phyloP scores from a whole-genome alignment of 129 eudicot species.

The Rutidosis leptorrhynchoides region DNA sequence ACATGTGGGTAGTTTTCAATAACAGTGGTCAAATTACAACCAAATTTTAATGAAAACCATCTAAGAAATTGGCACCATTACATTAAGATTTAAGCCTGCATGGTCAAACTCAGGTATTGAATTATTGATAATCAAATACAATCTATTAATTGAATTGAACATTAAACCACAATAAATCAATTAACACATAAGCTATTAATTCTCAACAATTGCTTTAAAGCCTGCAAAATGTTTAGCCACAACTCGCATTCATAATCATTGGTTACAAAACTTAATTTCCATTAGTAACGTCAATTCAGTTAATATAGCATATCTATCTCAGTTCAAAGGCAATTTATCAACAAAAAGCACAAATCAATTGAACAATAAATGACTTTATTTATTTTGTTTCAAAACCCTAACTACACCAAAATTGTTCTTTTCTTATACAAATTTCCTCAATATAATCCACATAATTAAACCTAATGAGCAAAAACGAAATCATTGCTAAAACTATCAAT shows the following conservation, averaged over 20 bases:
- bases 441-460: background rate
- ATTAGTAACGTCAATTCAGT: too few species aligned
- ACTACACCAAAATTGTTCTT: slow-evolving; percentile 27
- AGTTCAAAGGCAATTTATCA: slow-evolving; percentile 15
- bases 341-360: slow-evolving; percentile 14
- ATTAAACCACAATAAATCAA: background rate
- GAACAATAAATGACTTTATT: slow-evolving; percentile 29
- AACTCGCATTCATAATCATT: background rate
- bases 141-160: background rate
- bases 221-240: background rate
- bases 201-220: background rate
- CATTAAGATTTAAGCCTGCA: background rate
- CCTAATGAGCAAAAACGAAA: slow-evolving; percentile 41
- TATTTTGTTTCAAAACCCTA: background rate
- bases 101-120: background rate
- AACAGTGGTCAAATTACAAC: slow-evolving; percentile 6
- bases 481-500: slow-evolving; percentile 42
- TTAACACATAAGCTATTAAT: background rate
- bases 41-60: background rate
- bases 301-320: slow-evolving; percentile 4
- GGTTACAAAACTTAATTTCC: background rate
- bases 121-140: background rate
- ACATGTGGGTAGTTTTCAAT: background rate
- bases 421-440: slow-evolving; percentile 15
- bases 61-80: background rate